These are phyloP conservation scores for Botrytis squamosa DNA, from an alignment of 2,329 filamentous ascomycete species.

Conservation along the genomic window DNA sequence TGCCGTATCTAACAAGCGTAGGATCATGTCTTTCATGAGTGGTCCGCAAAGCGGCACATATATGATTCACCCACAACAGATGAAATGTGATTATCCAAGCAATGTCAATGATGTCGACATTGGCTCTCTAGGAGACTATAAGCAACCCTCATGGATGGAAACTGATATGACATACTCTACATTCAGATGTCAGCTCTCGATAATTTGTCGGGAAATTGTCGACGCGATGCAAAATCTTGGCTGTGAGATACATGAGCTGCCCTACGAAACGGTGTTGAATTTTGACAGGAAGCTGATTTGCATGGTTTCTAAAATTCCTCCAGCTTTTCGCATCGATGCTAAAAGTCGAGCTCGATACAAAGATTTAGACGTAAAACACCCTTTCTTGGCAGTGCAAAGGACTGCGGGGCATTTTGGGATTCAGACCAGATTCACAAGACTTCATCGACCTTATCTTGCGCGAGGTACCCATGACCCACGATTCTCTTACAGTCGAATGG, in stretches of 20 bases:
- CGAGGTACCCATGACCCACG: slow-evolving; percentile 35
- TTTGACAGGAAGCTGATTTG: slow-evolving; percentile 40
- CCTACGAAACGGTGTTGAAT: slow-evolving; percentile 39
- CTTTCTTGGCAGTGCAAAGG: slow-evolving; percentile 38
- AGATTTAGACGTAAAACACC: slow-evolving; percentile 17
- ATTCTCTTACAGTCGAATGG: slow-evolving; percentile 40
- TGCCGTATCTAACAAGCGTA: slow-evolving; percentile 21
- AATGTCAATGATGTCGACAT: slow-evolving; percentile 42
- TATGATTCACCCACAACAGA: slow-evolving; percentile 41
- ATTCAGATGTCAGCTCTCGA: slow-evolving; percentile 40
- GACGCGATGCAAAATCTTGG: slow-evolving; percentile 39
- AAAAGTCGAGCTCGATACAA: slow-evolving; percentile 19
- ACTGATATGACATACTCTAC: slow-evolving; percentile 44
- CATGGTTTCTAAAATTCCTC: slow-evolving; percentile 37
- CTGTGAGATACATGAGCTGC: slow-evolving; percentile 28
- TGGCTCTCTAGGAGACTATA: slow-evolving; percentile 27
- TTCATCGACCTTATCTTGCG: slow-evolving; percentile 43
- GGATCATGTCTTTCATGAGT: slow-evolving; percentile 40
- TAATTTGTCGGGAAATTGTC: slow-evolving; percentile 41
- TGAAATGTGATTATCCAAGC: slow-evolving; percentile 41
- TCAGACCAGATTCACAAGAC: slow-evolving; percentile 41
- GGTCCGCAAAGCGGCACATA: slow-evolving; percentile 42
- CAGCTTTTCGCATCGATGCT: slow-evolving; percentile 38
- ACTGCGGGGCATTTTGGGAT: slow-evolving; percentile 41
- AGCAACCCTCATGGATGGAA: slow-evolving; percentile 1